Percentiles rank a stretch among this genome's conserved stretches.
phyloP scores from a whole-genome alignment of 2,329 filamentous ascomycete species.

The Juglanconis juglandina region DNA sequence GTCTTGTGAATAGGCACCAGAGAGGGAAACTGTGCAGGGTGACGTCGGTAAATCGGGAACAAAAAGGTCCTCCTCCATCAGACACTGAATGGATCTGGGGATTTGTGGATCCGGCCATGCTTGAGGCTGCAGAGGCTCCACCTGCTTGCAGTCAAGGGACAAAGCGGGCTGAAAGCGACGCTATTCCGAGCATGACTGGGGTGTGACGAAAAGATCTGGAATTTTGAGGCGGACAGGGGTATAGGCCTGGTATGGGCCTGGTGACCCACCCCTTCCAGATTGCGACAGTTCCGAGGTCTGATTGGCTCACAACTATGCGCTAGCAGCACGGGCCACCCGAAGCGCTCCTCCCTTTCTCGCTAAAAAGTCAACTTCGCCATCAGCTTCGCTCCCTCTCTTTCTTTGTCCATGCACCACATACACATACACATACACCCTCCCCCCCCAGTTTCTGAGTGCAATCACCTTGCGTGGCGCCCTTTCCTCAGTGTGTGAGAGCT shows the following conservation, averaged over 20 bases:
- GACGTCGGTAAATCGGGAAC: no score
- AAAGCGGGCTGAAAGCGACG: not conserved
- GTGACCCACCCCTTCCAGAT: no score
- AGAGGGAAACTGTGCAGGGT: no score
- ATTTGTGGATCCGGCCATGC: not conserved
- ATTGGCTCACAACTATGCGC: not conserved
- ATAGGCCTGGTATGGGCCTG: no score
- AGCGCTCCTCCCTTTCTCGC: constrained; percentile 4
- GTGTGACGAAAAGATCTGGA: not conserved
- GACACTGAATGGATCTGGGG: not conserved
- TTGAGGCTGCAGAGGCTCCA: not conserved
- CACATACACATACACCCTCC: not conserved
- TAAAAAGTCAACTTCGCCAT: constrained; percentile 1
- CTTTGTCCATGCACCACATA: not conserved
- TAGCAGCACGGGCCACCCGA: constrained; percentile 1
- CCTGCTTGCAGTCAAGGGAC: not conserved
- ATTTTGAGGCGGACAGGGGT: not conserved
- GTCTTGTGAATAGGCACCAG: no score
- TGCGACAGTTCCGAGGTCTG: no score
- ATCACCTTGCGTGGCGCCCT: not conserved
- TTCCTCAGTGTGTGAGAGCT: not conserved
- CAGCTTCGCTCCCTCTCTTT: not conserved
- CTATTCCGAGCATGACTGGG: not conserved
- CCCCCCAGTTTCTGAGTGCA: not conserved
- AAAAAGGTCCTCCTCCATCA: no score